Base-by-base conservation (phyloP, 1,139 yeast species). In the Wickerhamomyces sp. region DNA sequence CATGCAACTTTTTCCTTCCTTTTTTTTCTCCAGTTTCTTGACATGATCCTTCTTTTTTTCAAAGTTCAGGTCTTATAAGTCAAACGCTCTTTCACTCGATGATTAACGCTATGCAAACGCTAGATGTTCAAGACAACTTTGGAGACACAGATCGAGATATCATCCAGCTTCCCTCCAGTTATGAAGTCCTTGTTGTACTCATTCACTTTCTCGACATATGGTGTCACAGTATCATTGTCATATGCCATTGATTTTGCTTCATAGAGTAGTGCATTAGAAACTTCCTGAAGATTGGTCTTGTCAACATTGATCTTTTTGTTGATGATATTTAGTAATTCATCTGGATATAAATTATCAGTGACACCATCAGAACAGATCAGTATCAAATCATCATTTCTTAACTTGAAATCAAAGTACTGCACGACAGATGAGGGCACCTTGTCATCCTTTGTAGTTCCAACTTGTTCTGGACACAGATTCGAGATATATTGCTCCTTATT, bases 161-260 rank as follows among this genome's bases (percentile, higher is more conserved):
- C 83, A 56, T 78, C 83, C 46, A 77, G 62, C 50, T 77, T 77
- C 0, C 83, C 83, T 2, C 83, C 83, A 37, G 70, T 62, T 46
- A 73, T 72, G 45, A 75, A 67, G 15, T 57, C 50, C 8, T 54
- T 49, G 36, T 49, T 50, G 39, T 56, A 35, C 23, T 70, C 60
- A 55, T 74, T 75, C 14, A 78, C 76, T 56, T 66, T 73, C 54
- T 75, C 80, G 48, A 75, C 76, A 53, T 76, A 77, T 1, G 83
- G 83, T 29, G 79, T 73, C 47, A 69, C 74, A 15, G 79, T 75
- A 56, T 72, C 74, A 53, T 72, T 79, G 54, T 78, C 82, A 56
- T 71, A 77, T 0, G 79, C 82, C 13, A 76, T 69, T 43, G 68
- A 74, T 53, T 77, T 77, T 10, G 80, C 74, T 52, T 68, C 67